Evolutionary conservation across 192 early-diverging fungal species (phyloP), one percentile per base, ranked within the genome.

Genomic region (Linnemannia exigua): DNA sequence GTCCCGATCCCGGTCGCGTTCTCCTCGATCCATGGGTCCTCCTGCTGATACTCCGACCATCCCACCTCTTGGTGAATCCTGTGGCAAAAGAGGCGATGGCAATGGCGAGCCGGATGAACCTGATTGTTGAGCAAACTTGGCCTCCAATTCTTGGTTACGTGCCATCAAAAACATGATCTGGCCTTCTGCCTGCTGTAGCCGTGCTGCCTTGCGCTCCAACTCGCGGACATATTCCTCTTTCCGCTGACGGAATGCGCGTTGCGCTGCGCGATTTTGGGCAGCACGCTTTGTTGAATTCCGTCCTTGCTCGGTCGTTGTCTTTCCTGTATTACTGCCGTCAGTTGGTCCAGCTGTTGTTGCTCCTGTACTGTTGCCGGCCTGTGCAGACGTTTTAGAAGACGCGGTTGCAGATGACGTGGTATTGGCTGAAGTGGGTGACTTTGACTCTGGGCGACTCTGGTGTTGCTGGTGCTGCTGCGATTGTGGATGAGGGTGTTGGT

Each of bases 241-340:
- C 68, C 97, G 92, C 87, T 97, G 95, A 50, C 97, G 94, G 87
- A 98, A 98, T 17, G 97, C 96, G 4, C 96, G 91, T 87, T 98
- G 97, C 0, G 97, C 97, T 2, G 95, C 95, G n/a, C 97, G 92
- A 85, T 98, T 98, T 82, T 98, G 97, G n/a, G 94, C 95, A 0
- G 96, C 95, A 71, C 97, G 92, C 87, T 96, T 96, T 22, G 90
- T 74, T 14, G 76, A 66, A 50, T 84, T 84, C 11, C 82, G 82
- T 22, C 82, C 82, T 41, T 79, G 75, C 58, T 82, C 80, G 28
- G 75, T 50, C 28, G 58, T 68, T 20, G 72, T 14, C 37, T 28
- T 80, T 74, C 37, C 61, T 73, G 54, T 31, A 63, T 69, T 68
- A 71, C 11, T 66, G 54, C 50, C 47, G 19, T 73, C 78, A n/a